These are phyloP conservation scores for Cudoniella acicularis DNA, from an alignment of 495 filamentous ascomycete genomes.

Conservation along the genomic window DNA sequence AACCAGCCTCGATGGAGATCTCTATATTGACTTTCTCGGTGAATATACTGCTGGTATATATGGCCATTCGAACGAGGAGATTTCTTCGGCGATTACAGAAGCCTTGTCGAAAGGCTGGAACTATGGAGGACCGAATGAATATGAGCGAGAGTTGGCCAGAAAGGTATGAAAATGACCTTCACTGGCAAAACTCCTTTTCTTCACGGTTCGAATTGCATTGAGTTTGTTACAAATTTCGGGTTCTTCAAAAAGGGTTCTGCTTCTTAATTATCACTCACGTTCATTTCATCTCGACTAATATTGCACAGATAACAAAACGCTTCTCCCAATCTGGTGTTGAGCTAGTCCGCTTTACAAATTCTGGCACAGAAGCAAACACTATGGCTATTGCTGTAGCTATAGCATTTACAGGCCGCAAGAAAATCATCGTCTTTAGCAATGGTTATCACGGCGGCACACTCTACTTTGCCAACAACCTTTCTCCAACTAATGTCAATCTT, in stretches of 20 bases:
- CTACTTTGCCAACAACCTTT: constrained; percentile 27
- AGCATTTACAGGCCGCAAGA: constrained; percentile 27
- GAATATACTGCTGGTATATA: constrained; percentile 52
- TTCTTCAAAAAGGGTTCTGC: not conserved
- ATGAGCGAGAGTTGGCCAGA: constrained; percentile 30
- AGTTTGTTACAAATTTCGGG: constrained; percentile 13
- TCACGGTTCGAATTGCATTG: no score
- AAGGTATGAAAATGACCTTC: no score
- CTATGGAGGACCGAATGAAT: constrained; percentile 28
- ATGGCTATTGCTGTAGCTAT: constrained; percentile 33
- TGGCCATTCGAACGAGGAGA: constrained; percentile 46
- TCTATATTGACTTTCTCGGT: constrained; percentile 46
- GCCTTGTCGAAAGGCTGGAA: constrained; percentile 29
- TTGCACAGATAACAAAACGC: constrained; percentile 11
- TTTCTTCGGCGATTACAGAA: constrained; percentile 34
- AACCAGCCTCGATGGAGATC: constrained; percentile 13
- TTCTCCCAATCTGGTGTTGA: constrained; percentile 27
- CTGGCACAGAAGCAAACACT: constrained; percentile 37
- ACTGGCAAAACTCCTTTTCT: no score
- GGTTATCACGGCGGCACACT: constrained; percentile 56
- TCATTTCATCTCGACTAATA: no score
- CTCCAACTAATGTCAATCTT: constrained; percentile 26
- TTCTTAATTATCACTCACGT: not conserved
- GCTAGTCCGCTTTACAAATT: constrained; percentile 35
- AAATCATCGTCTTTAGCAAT: constrained; percentile 31